phyloP scores from a whole-genome alignment of 78 protist species.

The Chrysochromulina parva region DNA sequence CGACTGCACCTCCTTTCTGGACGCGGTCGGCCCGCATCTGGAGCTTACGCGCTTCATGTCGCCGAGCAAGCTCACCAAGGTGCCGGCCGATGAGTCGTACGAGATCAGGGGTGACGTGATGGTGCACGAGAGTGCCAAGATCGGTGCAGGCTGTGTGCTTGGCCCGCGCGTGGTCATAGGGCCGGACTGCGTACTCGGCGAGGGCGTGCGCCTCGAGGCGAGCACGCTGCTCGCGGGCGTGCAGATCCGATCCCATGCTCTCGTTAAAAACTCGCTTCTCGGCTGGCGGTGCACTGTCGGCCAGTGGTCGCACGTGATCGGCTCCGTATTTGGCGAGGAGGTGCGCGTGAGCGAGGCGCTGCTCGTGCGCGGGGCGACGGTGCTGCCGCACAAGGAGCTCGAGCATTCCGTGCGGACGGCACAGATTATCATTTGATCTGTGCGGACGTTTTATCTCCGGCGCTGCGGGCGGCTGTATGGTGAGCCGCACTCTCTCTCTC shows the following conservation, averaged over 20 bases:
- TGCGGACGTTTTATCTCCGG: no score
- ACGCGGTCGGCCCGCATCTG: neutral
- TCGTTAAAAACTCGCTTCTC: neutral
- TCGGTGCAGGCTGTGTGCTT: neutral
- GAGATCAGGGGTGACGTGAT: no score
- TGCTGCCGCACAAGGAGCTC: conserved; percentile 28
- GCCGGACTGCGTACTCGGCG: neutral
- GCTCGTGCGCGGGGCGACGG: neutral
- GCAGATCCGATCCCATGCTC: neutral
- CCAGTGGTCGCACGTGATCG: neutral
- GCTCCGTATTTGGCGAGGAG: neutral
- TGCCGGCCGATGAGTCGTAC: neutral
- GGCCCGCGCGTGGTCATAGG: neutral
- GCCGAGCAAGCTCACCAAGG: neutral
- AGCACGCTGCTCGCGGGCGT: neutral
- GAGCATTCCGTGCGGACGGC: neutral
- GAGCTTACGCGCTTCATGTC: neutral
- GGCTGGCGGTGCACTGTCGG: neutral
- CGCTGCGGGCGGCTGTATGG: no score
- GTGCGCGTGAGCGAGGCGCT: neutral
- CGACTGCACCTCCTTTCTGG: neutral
- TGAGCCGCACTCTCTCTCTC: no score
- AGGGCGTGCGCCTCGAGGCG: neutral
- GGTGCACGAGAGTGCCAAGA: no score
- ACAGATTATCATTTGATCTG: neutral